These are phyloP conservation scores for Bipolaris victoriae DNA, from an alignment of 2,329 filamentous ascomycete species.

Conservation along the genomic window DNA sequence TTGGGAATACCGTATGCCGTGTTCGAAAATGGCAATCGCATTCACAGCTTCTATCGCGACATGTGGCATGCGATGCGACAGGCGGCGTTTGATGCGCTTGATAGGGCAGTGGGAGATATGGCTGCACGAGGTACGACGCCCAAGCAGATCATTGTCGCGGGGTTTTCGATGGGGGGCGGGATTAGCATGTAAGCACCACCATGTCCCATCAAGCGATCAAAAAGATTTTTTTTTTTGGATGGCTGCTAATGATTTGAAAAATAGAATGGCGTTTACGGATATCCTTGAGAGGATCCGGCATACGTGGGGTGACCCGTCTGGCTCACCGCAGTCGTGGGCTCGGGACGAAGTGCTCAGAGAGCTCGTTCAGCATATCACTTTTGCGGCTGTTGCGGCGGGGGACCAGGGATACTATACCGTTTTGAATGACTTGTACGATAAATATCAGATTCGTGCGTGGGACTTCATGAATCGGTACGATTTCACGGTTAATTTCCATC, in stretches of 20 bases:
- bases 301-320: slow-evolving; percentile 13
- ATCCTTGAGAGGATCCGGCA: slow-evolving; percentile 14
- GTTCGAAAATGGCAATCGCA: slow-evolving; percentile 12
- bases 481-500: background rate
- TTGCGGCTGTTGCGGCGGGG: slow-evolving; percentile 16
- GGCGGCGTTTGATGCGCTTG: slow-evolving; percentile 8
- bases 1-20: slow-evolving; percentile 14
- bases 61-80: slow-evolving; percentile 19
- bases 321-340: slow-evolving; percentile 9
- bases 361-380: slow-evolving; percentile 18
- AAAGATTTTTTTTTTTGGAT: no score
- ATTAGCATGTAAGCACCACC: background rate
- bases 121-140: background rate
- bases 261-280: slow-evolving; percentile 20
- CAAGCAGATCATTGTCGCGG: background rate
- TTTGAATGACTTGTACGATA: slow-evolving; percentile 18
- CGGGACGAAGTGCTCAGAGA: background rate
- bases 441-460: slow-evolving; percentile 14
- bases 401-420: slow-evolving; percentile 18
- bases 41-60: slow-evolving; percentile 21
- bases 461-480: background rate
- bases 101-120: slow-evolving; percentile 5
- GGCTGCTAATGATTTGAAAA: background rate
- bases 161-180: background rate
- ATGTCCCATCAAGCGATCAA: background rate